A percentile compares a stretch with the other conserved stretches of the same genome.
Conservation (phyloP, 2,329 filamentous ascomycete genomes). For the Aureobasidium sp. region DNA sequence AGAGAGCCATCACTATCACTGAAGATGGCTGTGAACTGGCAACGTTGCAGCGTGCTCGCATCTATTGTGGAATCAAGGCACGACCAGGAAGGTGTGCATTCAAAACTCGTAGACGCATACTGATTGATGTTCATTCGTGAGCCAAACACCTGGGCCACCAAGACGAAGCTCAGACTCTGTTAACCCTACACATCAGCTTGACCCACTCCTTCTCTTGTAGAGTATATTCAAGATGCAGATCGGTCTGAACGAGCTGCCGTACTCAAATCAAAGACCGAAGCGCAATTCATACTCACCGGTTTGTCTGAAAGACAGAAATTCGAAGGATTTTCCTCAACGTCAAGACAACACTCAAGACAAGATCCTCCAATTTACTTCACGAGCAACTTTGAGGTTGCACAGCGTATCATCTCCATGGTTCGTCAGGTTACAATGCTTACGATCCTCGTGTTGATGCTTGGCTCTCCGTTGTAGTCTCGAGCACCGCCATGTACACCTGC, state of each 20-base stretch:
- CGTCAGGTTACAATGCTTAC: no score
- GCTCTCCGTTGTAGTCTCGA: no score
- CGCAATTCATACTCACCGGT: not conserved
- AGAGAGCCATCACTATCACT: no score
- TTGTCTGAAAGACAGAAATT: not conserved
- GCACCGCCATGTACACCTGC: not conserved
- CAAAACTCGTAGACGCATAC: not conserved
- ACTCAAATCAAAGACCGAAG: not conserved
- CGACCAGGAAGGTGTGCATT: not conserved
- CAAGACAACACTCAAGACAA: not conserved
- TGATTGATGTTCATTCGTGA: not conserved
- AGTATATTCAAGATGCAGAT: not conserved
- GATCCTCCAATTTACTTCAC: no score
- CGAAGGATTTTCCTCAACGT: not conserved
- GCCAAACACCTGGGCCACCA: not conserved
- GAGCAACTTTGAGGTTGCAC: no score
- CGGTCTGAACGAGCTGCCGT: not conserved
- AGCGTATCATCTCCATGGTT: no score
- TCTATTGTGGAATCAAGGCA: not conserved
- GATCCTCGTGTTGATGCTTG: no score
- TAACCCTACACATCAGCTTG: not conserved
- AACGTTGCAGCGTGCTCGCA: not conserved
- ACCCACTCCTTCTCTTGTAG: not conserved
- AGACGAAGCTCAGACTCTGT: not conserved
- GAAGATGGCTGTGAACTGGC: no score